Evolutionary conservation across 768 basidiomycete species (phyloP).

Genomic region (Lactifluus subvellereus): DNA sequence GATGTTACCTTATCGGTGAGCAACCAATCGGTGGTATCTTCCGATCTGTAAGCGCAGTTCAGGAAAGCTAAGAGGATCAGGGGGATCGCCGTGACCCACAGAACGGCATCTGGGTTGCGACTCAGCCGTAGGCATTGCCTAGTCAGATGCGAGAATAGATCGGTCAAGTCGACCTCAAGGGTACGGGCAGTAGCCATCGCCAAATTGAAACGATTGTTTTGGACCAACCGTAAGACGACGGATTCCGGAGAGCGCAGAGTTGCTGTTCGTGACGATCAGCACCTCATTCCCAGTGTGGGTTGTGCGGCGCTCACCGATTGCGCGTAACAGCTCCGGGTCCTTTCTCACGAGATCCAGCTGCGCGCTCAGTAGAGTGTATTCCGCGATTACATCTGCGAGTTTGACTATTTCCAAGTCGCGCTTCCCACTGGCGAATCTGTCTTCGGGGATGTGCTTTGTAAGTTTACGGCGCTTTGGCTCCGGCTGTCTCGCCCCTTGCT

Average conservation of each 20-base stretch:
- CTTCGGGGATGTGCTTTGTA: slow-evolving; percentile 71
- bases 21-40: slow-evolving; percentile 77
- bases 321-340: slow-evolving; percentile 55
- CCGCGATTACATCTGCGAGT: slow-evolving; percentile 72
- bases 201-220: slow-evolving; percentile 69
- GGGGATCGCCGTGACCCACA: slow-evolving; percentile 39
- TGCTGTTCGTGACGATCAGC: slow-evolving; percentile 26
- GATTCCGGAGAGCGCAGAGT: slow-evolving; percentile 48
- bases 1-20: slow-evolving; percentile 72
- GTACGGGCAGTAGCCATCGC: slow-evolving; percentile 73
- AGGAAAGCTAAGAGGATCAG: slow-evolving; percentile 4
- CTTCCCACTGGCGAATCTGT: slow-evolving; percentile 55
- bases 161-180: slow-evolving; percentile 80
- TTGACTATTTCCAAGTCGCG: slow-evolving; percentile 74
- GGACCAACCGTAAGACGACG: slow-evolving; percentile 72
- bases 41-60: slow-evolving; percentile 42
- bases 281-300: background rate
- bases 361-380: slow-evolving; percentile 69
- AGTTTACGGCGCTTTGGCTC: slow-evolving; percentile 66
- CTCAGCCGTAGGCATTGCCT: slow-evolving; percentile 73
- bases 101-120: slow-evolving; percentile 49
- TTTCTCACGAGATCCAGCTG: slow-evolving; percentile 67
- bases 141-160: slow-evolving; percentile 73
- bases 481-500: slow-evolving; percentile 43
- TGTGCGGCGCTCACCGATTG: slow-evolving; percentile 50